Evolutionary conservation across 768 basidiomycete genomes (phyloP).

Genomic region (Amanita jacksonii): DNA sequence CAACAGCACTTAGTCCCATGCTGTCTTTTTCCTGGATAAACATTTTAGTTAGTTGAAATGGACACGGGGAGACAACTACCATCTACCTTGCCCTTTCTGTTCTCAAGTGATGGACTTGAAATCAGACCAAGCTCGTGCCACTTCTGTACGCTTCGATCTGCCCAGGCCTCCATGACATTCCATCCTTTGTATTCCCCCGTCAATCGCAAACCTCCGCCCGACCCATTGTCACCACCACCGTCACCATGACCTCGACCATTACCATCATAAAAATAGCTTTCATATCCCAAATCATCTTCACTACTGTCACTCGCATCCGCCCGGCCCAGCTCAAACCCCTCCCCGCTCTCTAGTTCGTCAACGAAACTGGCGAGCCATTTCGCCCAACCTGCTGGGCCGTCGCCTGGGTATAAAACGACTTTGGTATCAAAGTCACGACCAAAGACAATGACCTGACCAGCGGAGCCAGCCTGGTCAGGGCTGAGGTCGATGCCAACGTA

Average conservation of each 20-base stretch:
- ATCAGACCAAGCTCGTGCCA: slow-evolving; percentile 81
- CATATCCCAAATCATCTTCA: slow-evolving; percentile 81
- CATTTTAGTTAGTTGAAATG: too few relatives aligned
- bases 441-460: slow-evolving; percentile 95
- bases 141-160: slow-evolving; percentile 76
- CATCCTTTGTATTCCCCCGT: slow-evolving; percentile 86
- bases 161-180: slow-evolving; percentile 90
- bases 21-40: slow-evolving; percentile 30
- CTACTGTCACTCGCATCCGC: slow-evolving; percentile 57
- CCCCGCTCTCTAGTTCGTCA: slow-evolving; percentile 86
- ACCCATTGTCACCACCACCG: slow-evolving; percentile 65
- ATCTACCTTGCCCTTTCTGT: slow-evolving; percentile 37
- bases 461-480: slow-evolving; percentile 63
- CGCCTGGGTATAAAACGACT: slow-evolving; percentile 88
- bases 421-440: slow-evolving; percentile 99
- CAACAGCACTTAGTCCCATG: slow-evolving; percentile 32
- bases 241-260: slow-evolving; percentile 70
- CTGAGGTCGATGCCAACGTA: slow-evolving; percentile 95
- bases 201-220: slow-evolving; percentile 62
- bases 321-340: slow-evolving; percentile 74
- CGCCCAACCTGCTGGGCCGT: slow-evolving; percentile 89
- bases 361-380: slow-evolving; percentile 87
- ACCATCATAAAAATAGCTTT: slow-evolving; percentile 80
- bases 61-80: too few relatives aligned
- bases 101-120: slow-evolving; percentile 31